Evolutionary conservation across 208 protist genomes (phyloP).

Genomic region (Trypanosoma conorhini): DNA sequence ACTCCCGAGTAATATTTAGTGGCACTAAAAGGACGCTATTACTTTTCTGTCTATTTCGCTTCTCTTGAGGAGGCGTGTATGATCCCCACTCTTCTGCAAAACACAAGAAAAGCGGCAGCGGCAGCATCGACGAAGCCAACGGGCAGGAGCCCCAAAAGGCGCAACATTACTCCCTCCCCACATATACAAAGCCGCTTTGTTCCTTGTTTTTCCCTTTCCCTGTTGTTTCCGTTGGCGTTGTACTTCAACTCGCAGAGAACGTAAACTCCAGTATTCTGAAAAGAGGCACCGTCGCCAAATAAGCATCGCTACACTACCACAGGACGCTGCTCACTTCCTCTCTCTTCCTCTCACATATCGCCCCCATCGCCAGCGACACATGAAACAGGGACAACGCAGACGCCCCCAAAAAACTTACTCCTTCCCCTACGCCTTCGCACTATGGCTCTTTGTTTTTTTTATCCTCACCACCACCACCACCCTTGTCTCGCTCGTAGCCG

Average conservation of each 20-base stretch:
- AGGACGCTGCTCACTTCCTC: not conserved
- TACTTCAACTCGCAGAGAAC: not conserved
- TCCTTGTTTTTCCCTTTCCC: not conserved
- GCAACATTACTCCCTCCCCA: not conserved
- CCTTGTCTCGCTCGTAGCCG: constrained; percentile 57
- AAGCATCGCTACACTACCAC: not conserved
- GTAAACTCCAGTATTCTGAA: not conserved
- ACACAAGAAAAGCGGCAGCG: not conserved
- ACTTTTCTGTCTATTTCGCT: not conserved
- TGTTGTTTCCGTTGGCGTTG: not conserved
- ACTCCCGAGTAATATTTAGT: not conserved
- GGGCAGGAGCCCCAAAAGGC: not conserved
- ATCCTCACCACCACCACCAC: not conserved
- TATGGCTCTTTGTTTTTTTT: not conserved
- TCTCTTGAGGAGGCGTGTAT: not conserved
- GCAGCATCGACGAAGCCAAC: not conserved
- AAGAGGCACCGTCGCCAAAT: not conserved
- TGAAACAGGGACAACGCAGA: not conserved
- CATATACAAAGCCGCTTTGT: not conserved
- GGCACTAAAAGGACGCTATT: not conserved
- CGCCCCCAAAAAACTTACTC: not conserved
- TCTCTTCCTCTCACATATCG: constrained; percentile 4
- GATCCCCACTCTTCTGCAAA: not conserved
- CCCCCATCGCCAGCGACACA: not conserved
- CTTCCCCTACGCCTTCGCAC: not conserved